Percentiles rank a stretch among this genome's conserved stretches.
Conservation (phyloP, 306 rosid species). For the Gleditsia sinensis region DNA sequence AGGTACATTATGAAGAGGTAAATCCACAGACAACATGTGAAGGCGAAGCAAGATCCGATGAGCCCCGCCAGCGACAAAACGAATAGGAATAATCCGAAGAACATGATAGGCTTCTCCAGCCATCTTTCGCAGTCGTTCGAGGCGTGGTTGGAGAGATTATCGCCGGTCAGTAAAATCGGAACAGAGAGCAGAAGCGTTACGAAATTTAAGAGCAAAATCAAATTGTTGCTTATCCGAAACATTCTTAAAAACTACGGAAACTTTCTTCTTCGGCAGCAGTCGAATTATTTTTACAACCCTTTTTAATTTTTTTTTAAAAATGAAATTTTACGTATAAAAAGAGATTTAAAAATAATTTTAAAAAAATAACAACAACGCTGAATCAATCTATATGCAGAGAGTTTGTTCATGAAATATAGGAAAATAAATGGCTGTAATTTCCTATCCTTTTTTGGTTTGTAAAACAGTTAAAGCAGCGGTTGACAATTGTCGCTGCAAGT, state of each 20-base stretch:
- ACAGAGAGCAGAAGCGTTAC: conserved; percentile 66
- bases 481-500: not conserved
- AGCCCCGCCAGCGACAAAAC: conserved; percentile 71
- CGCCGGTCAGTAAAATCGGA: conserved; percentile 60
- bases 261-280: too few species aligned
- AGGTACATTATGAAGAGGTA: conserved; percentile 82
- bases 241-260: not conserved
- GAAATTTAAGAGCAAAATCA: conserved; percentile 42
- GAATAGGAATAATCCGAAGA: conserved; percentile 66
- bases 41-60: conserved; percentile 72
- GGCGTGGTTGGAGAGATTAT: conserved; percentile 58
- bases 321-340: too few species aligned
- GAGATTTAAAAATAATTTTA: too few species aligned
- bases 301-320: too few species aligned
- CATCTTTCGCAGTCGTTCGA: conserved; percentile 65
- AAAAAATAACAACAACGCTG: too few species aligned
- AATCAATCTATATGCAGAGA: too few species aligned
- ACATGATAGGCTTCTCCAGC: conserved; percentile 62
- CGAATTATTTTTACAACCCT: not conserved
- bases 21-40: conserved; percentile 74
- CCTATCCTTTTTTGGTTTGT: not conserved
- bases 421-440: not conserved
- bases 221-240: not conserved
- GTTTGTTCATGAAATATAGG: not conserved
- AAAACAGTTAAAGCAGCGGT: not conserved